Percentiles rank a stretch among this genome's conserved stretches.
These are phyloP conservation scores for Penicillium cataractarum DNA, from an alignment of 495 filamentous ascomycete genomes.

Conservation along the genomic window DNA sequence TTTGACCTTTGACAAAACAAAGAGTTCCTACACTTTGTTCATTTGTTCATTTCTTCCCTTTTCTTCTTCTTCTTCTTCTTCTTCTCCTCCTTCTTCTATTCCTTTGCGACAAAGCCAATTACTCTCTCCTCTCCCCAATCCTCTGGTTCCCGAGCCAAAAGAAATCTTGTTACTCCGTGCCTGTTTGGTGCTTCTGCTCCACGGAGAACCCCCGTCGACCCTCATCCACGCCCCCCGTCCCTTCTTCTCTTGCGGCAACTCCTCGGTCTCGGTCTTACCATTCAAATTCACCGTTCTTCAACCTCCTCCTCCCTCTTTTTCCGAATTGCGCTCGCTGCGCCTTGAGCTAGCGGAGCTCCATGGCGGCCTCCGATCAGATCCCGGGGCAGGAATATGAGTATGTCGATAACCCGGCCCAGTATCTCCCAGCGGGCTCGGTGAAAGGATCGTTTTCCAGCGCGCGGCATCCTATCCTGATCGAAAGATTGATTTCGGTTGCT, in stretches of 20 bases:
- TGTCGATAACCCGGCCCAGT: conserved; percentile 21
- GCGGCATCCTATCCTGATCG: no score
- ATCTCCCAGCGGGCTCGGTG: conserved; percentile 1
- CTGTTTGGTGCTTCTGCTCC: conserved; percentile 16
- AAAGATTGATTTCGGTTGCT: background rate
- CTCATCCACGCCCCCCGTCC: conserved; percentile 17
- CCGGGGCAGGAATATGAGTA: conserved; percentile 52
- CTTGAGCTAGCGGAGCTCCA: conserved; percentile 46
- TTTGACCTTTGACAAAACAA: background rate
- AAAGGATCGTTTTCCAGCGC: background rate
- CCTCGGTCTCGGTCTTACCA: conserved; percentile 11
- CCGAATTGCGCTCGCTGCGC: conserved; percentile 35
- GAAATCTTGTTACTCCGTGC: conserved; percentile 11
- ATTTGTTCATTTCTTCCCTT: conserved; percentile 4
- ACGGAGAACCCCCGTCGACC: conserved; percentile 29
- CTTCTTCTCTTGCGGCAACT: conserved; percentile 13
- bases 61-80: conserved; percentile 3
- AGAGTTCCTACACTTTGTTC: background rate
- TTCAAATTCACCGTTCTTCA: background rate
- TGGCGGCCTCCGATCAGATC: conserved; percentile 46
- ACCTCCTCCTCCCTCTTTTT: conserved; percentile 12
- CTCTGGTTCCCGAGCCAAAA: conserved; percentile 11
- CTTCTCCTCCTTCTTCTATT: background rate
- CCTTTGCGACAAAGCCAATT: background rate
- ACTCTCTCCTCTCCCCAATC: background rate